These are phyloP conservation scores for Aspergillus transmontanensis DNA, from an alignment of 2,329 filamentous ascomycete genomes.

Conservation along the genomic window DNA sequence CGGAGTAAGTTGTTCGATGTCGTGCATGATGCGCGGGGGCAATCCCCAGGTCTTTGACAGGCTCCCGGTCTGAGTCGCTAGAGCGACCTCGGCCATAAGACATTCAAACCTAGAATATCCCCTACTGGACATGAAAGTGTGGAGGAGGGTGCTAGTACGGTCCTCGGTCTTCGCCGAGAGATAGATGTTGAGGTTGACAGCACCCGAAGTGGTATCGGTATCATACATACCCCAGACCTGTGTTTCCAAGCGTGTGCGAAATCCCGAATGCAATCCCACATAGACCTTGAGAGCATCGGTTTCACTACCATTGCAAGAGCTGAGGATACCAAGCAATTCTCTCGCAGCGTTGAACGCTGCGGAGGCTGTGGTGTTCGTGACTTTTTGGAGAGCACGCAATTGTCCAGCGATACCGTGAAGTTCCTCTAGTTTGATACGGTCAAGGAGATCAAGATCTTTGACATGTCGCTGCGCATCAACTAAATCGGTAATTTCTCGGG, in stretches of 20 bases:
- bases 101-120: slow-evolving; percentile 31
- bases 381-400: slow-evolving; percentile 21
- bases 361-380: slow-evolving; percentile 7
- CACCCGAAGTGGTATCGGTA: slow-evolving; percentile 35
- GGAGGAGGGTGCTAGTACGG: slow-evolving; percentile 45
- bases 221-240: slow-evolving; percentile 48
- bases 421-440: slow-evolving; percentile 26
- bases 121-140: slow-evolving; percentile 45
- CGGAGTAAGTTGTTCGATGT: slow-evolving; percentile 39
- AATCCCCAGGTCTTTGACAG: slow-evolving; percentile 22
- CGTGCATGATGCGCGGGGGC: slow-evolving; percentile 33
- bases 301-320: slow-evolving; percentile 16
- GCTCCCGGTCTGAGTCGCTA: slow-evolving; percentile 25
- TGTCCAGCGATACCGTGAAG: slow-evolving; percentile 18
- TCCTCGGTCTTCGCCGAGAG: slow-evolving; percentile 49
- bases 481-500: slow-evolving; percentile 47
- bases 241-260: slow-evolving; percentile 37
- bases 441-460: slow-evolving; percentile 43
- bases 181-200: slow-evolving; percentile 42
- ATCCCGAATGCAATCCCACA: slow-evolving; percentile 45
- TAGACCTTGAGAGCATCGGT: slow-evolving; percentile 34
- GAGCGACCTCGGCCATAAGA: slow-evolving; percentile 33
- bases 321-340: slow-evolving; percentile 29
- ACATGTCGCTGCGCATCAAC: slow-evolving; percentile 49
- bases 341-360: slow-evolving; percentile 26